phyloP scores from a whole-genome alignment of 371 early-diverging fungal species.

The Mortierella sp. region DNA sequence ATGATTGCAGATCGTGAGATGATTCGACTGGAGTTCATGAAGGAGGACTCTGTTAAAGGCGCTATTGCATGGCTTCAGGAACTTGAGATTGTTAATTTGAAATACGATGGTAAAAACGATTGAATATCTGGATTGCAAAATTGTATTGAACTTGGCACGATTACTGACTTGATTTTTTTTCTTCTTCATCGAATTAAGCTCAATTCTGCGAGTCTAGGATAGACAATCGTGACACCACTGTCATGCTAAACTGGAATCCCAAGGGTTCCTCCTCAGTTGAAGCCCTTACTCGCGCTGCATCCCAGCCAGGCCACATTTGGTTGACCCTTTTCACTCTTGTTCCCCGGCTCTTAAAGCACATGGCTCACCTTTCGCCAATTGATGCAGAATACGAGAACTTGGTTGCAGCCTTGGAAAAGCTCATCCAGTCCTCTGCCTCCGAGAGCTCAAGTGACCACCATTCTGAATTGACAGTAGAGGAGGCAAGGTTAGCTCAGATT shows the following conservation, averaged over 20 bases:
- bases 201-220: constrained; percentile 56
- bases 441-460: neutral
- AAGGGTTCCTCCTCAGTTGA: constrained; percentile 58
- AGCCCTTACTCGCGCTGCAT: constrained; percentile 57
- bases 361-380: constrained; percentile 36
- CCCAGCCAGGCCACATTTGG: constrained; percentile 54
- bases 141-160: neutral
- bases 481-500: constrained; percentile 42
- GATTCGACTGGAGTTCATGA: constrained; percentile 68
- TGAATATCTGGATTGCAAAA: neutral
- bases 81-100: constrained; percentile 64
- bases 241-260: constrained; percentile 69
- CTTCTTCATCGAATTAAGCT: constrained; percentile 8
- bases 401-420: constrained; percentile 11
- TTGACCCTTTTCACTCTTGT: constrained; percentile 46
- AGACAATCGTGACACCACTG: constrained; percentile 76
- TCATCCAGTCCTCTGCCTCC: constrained; percentile 3
- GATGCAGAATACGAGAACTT: constrained; percentile 33
- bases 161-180: neutral
- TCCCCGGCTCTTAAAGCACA: constrained; percentile 40
- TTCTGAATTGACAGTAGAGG: constrained; percentile 34
- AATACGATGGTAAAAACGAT: constrained; percentile 59
- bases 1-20: constrained; percentile 69
- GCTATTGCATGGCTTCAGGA: constrained; percentile 70
- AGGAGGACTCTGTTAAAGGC: constrained; percentile 66